phyloP scores from a whole-genome alignment of 805 yeast genomes.

The Candida fluviatilis region DNA sequence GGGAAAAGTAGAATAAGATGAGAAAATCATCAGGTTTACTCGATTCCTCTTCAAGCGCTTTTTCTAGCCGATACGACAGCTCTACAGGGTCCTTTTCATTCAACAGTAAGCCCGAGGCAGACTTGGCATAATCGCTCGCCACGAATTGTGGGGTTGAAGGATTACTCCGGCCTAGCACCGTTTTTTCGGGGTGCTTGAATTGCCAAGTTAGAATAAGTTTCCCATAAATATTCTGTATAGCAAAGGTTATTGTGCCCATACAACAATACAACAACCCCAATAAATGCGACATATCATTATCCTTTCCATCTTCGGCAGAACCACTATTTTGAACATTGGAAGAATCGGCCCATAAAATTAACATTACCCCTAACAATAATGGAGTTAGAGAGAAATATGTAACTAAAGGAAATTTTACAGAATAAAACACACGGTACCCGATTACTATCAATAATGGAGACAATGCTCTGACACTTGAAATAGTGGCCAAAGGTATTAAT shows the following conservation, averaged over 20 bases:
- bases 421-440: constrained; percentile 50
- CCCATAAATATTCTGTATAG: constrained; percentile 82
- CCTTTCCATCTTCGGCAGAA: too few relatives aligned
- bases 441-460: constrained; percentile 59
- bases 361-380: constrained; percentile 48
- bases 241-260: constrained; percentile 68
- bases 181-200: constrained; percentile 17
- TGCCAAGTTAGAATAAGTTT: constrained; percentile 69
- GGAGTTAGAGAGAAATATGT: constrained; percentile 54
- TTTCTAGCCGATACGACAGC: constrained; percentile 3
- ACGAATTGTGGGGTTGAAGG: not conserved
- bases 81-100: constrained; percentile 18
- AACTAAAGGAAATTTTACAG: constrained; percentile 44
- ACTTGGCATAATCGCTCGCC: constrained; percentile 11
- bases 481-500: constrained; percentile 62
- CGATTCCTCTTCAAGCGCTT: constrained; percentile 6
- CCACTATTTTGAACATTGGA: constrained; percentile 4
- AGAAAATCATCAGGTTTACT: constrained; percentile 75
- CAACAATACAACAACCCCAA: constrained; percentile 69
- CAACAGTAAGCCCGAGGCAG: constrained; percentile 28
- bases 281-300: constrained; percentile 33
- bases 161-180: not conserved
- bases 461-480: constrained; percentile 64
- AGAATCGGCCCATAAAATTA: constrained; percentile 39
- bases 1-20: constrained; percentile 73